phyloP scores from a whole-genome alignment of 805 yeast genomes.

The Candida namnaoensis region DNA sequence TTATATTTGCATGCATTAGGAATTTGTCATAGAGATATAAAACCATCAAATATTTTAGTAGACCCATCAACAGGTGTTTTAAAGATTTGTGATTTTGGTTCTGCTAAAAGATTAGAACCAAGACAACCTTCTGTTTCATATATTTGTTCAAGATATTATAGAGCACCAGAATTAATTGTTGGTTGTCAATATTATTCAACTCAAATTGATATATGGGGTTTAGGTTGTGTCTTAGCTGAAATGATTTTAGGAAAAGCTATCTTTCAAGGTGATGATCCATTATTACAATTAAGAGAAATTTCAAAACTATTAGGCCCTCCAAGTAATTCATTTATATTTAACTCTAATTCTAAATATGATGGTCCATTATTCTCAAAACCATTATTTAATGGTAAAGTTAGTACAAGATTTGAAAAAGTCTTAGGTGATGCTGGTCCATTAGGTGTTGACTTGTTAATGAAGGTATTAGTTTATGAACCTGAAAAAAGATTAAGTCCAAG shows the following conservation, averaged over 20 bases:
- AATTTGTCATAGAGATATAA: slow-evolving; percentile 77
- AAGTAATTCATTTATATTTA: slow-evolving; percentile 56
- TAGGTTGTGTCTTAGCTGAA: slow-evolving; percentile 95
- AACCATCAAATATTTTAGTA: slow-evolving; percentile 74
- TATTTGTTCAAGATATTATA: slow-evolving; percentile 90
- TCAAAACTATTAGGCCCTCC: slow-evolving; percentile 91
- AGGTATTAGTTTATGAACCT: slow-evolving; percentile 86
- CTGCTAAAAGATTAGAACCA: slow-evolving; percentile 71
- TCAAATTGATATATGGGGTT: slow-evolving; percentile 95
- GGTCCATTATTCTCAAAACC: slow-evolving; percentile 69
- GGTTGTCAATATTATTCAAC: slow-evolving; percentile 85
- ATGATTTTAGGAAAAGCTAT: slow-evolving; percentile 87
- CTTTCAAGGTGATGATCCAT: slow-evolving; percentile 91
- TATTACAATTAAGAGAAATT: slow-evolving; percentile 82
- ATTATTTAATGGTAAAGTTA: slow-evolving; percentile 45
- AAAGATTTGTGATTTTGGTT: slow-evolving; percentile 81
- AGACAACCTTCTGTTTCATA: slow-evolving; percentile 88
- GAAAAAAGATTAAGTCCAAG: slow-evolving; percentile 72
- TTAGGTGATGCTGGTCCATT: slow-evolving; percentile 74
- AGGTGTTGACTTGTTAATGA: slow-evolving; percentile 78
- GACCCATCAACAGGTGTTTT: slow-evolving; percentile 60
- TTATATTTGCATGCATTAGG: slow-evolving; percentile 73
- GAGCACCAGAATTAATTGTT: slow-evolving; percentile 93
- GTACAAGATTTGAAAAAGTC: slow-evolving; percentile 52
- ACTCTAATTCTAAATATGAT: slow-evolving; percentile 65